phyloP scores from a whole-genome alignment of 2,329 filamentous ascomycete species.

The Cladophialophora carrionii region DNA sequence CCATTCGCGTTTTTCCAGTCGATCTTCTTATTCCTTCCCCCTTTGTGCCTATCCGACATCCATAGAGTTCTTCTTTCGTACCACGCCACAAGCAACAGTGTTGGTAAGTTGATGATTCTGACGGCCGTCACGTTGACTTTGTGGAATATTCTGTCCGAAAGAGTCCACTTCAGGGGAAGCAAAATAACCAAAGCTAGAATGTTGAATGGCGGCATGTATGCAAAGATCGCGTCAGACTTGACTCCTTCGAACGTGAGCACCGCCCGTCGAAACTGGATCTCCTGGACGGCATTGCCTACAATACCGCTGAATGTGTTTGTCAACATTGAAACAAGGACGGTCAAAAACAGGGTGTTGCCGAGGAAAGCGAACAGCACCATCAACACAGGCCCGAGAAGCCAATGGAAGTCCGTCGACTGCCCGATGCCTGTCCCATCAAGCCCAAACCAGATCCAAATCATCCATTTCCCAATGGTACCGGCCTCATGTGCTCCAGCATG shows the following conservation, averaged over 20 bases:
- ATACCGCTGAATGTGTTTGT: slow-evolving; percentile 82
- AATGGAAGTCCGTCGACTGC: slow-evolving; percentile 70
- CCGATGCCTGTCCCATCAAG: slow-evolving; percentile 72
- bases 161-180: slow-evolving; percentile 75
- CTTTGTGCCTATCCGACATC: slow-evolving; percentile 42
- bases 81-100: slow-evolving; percentile 71
- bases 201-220: slow-evolving; percentile 82
- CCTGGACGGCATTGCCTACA: slow-evolving; percentile 74
- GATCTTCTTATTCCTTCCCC: slow-evolving; percentile 23
- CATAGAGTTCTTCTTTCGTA: slow-evolving; percentile 73
- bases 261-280: slow-evolving; percentile 79
- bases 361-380: slow-evolving; percentile 86
- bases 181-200: slow-evolving; percentile 74
- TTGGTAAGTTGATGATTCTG: slow-evolving; percentile 72
- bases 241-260: slow-evolving; percentile 84
- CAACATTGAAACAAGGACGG: slow-evolving; percentile 83
- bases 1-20: slow-evolving; percentile 35
- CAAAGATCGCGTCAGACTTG: slow-evolving; percentile 80
- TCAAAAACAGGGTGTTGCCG: slow-evolving; percentile 83
- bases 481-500: slow-evolving; percentile 60
- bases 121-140: slow-evolving; percentile 82
- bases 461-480: slow-evolving; percentile 81
- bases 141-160: slow-evolving; percentile 84
- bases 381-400: slow-evolving; percentile 73
- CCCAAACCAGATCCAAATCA: slow-evolving; percentile 92